A percentile compares a stretch with the other conserved stretches of the same genome.
These are phyloP conservation scores for Sherardia arvensis DNA, from an alignment of 257 asterid species.

Conservation along the genomic window DNA sequence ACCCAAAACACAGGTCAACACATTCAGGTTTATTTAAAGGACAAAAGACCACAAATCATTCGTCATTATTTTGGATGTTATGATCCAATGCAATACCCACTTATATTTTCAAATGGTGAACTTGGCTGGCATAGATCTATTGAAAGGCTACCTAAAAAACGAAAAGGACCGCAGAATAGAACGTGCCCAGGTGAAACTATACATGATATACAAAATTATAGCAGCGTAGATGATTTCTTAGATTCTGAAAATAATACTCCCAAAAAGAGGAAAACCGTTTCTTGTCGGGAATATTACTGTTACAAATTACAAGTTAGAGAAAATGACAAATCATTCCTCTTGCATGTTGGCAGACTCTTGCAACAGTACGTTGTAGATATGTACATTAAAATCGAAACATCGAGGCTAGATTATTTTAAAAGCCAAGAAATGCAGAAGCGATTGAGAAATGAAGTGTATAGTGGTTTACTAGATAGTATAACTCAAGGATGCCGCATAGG, in stretches of 20 bases:
- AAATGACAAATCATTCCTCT: too few species aligned
- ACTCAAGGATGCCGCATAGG: too few species aligned
- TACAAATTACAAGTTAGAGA: too few species aligned
- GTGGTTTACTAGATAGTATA: not conserved
- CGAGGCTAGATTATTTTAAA: not conserved
- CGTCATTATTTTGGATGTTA: too few species aligned
- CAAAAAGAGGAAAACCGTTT: too few species aligned
- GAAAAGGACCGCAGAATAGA: too few species aligned
- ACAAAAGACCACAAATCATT: not conserved
- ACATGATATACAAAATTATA: not conserved
- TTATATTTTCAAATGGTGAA: not conserved
- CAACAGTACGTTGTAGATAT: too few species aligned
- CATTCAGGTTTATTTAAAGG: too few species aligned
- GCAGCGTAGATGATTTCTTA: not conserved
- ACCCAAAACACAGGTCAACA: not conserved
- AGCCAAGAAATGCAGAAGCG: too few species aligned
- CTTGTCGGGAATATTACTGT: not conserved
- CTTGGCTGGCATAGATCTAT: not conserved
- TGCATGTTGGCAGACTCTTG: too few species aligned
- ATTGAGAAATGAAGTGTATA: not conserved
- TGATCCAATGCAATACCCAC: too few species aligned
- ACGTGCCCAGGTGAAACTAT: not conserved
- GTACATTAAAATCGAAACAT: too few species aligned
- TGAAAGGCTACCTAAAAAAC: not conserved
- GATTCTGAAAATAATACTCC: not conserved